Conservation (phyloP, 2,329 filamentous ascomycete species). For the Beauveria sp. region DNA sequence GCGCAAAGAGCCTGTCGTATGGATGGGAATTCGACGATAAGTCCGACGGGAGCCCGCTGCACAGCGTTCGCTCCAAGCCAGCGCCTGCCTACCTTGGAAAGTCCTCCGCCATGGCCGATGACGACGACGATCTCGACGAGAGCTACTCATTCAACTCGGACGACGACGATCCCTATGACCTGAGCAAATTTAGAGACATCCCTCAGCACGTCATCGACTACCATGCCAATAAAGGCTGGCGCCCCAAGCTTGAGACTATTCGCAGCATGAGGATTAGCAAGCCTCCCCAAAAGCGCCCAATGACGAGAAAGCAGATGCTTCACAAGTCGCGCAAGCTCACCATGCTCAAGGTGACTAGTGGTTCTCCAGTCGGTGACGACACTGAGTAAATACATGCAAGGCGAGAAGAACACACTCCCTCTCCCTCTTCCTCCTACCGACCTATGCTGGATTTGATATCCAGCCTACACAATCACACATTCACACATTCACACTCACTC, state of each 20-base stretch:
- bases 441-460: not conserved
- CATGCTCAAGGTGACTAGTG: constrained; percentile 23
- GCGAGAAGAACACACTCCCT: not conserved
- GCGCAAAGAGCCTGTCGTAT: constrained; percentile 31
- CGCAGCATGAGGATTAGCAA: constrained; percentile 26
- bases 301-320: constrained; percentile 13
- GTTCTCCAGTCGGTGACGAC: constrained; percentile 32
- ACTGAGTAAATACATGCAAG: constrained; percentile 20
- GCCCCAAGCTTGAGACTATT: constrained; percentile 41
- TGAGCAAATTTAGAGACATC: no score
- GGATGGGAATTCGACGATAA: constrained; percentile 26
- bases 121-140: constrained; percentile 22
- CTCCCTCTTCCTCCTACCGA: not conserved
- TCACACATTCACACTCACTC: not conserved
- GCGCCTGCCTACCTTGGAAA: constrained; percentile 20
- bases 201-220: not conserved
- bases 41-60: constrained; percentile 22
- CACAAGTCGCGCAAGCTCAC: constrained; percentile 13
- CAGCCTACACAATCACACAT: not conserved
- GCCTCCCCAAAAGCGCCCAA: no score
- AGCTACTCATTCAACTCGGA: not conserved
- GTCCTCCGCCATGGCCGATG: constrained; percentile 21
- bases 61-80: constrained; percentile 20
- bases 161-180: not conserved
- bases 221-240: constrained; percentile 27